Conservation (phyloP, 129 eudicot species). For the Tanacetum coccineum region DNA sequence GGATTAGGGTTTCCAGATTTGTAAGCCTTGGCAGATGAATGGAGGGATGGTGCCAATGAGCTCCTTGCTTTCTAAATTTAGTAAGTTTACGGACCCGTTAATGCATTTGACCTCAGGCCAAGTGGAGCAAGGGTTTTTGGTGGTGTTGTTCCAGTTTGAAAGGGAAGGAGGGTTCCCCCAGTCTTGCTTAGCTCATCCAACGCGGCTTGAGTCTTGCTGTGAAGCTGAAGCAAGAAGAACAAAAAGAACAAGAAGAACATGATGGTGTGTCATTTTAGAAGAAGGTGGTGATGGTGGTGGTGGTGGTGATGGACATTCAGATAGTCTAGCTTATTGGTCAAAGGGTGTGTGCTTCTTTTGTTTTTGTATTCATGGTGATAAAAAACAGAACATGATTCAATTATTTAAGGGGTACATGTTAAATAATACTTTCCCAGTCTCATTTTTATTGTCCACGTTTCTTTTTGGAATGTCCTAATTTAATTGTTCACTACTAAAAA, state of each 20-base stretch:
- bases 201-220: constrained; percentile 41
- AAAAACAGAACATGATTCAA: too few relatives aligned
- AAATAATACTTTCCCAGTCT: too few relatives aligned
- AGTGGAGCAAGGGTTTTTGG: constrained; percentile 50
- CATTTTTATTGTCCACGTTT: too few relatives aligned
- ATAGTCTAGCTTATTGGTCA: too few relatives aligned
- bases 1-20: constrained; percentile 33
- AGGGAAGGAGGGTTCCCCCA: constrained; percentile 46
- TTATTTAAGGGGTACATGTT: too few relatives aligned
- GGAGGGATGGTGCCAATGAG: constrained; percentile 40
- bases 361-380: too few relatives aligned
- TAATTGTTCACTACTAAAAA: too few relatives aligned
- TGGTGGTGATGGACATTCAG: constrained; percentile 2
- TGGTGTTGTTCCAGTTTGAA: constrained; percentile 56
- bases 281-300: background rate
- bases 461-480: too few relatives aligned
- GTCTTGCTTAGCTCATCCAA: constrained; percentile 46
- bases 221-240: too few relatives aligned
- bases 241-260: too few relatives aligned
- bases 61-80: constrained; percentile 17
- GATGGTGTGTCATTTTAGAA: background rate
- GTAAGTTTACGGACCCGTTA: constrained; percentile 35
- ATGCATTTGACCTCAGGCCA: constrained; percentile 71
- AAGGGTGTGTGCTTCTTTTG: too few relatives aligned
- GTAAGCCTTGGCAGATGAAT: constrained; percentile 44